Conservation (phyloP, 768 basidiomycete species). For the Arthromyces matolae region DNA sequence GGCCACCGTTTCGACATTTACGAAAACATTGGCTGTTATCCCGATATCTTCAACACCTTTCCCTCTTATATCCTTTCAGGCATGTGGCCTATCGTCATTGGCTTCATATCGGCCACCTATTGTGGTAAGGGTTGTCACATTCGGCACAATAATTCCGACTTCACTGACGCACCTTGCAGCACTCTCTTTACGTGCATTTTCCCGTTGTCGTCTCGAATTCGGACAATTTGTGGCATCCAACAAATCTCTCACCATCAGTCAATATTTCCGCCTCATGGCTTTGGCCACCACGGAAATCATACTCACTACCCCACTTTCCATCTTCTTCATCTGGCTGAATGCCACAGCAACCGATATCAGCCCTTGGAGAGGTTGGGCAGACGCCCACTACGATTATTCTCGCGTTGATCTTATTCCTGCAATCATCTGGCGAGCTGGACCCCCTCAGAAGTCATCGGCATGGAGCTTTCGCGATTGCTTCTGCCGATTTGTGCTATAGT, state of each 20-base stretch:
- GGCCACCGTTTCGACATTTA: conserved; percentile 42
- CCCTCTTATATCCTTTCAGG: conserved; percentile 31
- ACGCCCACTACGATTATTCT: conserved; percentile 48
- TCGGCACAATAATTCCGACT: no score
- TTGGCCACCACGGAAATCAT: conserved; percentile 38
- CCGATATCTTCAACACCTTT: conserved; percentile 33
- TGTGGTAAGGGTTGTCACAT: conserved; percentile 31
- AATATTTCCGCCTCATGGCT: conserved; percentile 51
- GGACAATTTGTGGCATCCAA: conserved; percentile 30
- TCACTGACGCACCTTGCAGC: no score
- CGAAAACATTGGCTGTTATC: conserved; percentile 46
- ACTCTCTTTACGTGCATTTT: conserved; percentile 33
- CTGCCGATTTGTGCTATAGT: conserved; percentile 34
- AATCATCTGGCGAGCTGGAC: conserved; percentile 32
- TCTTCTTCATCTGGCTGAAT: conserved; percentile 32
- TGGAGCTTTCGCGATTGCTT: conserved; percentile 42
- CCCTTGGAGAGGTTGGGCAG: conserved; percentile 46
- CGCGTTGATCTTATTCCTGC: conserved; percentile 36
- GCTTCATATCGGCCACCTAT: conserved; percentile 36
- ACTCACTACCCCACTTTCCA: conserved; percentile 34
- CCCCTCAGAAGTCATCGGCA: conserved; percentile 3
- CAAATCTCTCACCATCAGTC: conserved; percentile 36
- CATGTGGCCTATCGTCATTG: conserved; percentile 39
- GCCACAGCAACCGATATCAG: conserved; percentile 14
- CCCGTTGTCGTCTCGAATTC: conserved; percentile 35